Conservation (phyloP, 1,139 yeast species). For the Yamadazyma spencermartinsiae region DNA sequence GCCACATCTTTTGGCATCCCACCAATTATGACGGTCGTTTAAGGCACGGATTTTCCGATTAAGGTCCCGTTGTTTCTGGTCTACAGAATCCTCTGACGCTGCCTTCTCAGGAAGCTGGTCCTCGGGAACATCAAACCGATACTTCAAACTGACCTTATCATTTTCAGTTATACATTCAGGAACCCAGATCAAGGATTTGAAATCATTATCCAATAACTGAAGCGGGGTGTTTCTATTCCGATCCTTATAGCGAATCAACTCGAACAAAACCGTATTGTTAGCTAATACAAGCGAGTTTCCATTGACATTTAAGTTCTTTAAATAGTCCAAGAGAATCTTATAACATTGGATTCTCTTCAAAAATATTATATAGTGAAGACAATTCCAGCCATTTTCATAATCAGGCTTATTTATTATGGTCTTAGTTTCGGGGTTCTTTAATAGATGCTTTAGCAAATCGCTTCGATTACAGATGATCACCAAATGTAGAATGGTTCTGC, state of each 20-base stretch:
- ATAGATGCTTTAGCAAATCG: slow-evolving; percentile 45
- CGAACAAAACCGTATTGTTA: slow-evolving; percentile 27
- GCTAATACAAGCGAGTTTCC: slow-evolving; percentile 19
- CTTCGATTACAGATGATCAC: slow-evolving; percentile 53
- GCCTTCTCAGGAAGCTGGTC: neutral
- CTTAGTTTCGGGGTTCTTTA: slow-evolving; percentile 46
- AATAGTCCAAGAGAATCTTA: slow-evolving; percentile 44
- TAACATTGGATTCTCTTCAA: slow-evolving; percentile 61
- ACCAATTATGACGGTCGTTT: slow-evolving; percentile 24
- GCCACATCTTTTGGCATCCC: slow-evolving; percentile 50
- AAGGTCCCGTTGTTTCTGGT: neutral
- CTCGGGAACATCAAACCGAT: slow-evolving; percentile 18
- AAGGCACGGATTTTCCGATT: slow-evolving; percentile 9
- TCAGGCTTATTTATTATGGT: slow-evolving; percentile 49
- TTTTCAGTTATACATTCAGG: slow-evolving; percentile 45
- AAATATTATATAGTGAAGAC: slow-evolving; percentile 68
- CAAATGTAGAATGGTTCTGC: slow-evolving; percentile 66
- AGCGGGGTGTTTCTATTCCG: slow-evolving; percentile 66
- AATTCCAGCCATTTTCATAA: slow-evolving; percentile 81
- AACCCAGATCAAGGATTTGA: slow-evolving; percentile 40
- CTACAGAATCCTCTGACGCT: neutral
- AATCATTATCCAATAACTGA: slow-evolving; percentile 52
- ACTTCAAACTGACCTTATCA: slow-evolving; percentile 23
- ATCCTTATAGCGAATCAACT: slow-evolving; percentile 60
- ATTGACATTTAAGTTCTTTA: slow-evolving; percentile 15